Evolutionary conservation across 163 green algal species (phyloP).

Genomic region (Chlorella variabilis): DNA sequence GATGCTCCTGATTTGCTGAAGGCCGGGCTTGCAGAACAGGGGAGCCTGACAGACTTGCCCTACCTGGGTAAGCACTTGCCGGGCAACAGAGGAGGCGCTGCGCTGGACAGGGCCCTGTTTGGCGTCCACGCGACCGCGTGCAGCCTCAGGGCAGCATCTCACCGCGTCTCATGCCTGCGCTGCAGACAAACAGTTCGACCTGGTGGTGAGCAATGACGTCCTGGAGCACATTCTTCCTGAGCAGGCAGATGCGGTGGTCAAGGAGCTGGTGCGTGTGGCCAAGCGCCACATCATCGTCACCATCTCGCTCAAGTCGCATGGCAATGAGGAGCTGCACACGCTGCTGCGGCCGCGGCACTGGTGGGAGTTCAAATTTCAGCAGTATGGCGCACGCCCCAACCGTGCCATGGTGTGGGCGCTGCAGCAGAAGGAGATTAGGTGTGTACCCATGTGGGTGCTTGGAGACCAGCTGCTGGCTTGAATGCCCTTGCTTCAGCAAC

Average conservation of each 20-base stretch:
- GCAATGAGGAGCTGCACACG: slow-evolving; percentile 10
- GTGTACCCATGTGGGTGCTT: too few relatives aligned
- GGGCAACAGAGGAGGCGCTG: too few relatives aligned
- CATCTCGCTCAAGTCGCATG: slow-evolving; percentile 24
- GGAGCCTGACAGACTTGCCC: slow-evolving; percentile 13
- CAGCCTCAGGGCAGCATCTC: too few relatives aligned
- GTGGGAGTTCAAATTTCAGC: slow-evolving; percentile 18
- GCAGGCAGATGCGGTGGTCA: slow-evolving; percentile 9
- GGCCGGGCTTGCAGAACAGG: slow-evolving; percentile 10
- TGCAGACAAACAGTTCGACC: slow-evolving; percentile 23
- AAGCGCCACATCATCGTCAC: slow-evolving; percentile 10
- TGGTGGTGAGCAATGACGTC: slow-evolving; percentile 9
- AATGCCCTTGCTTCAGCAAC: background rate
- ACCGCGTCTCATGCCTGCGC: too few relatives aligned
- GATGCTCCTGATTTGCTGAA: slow-evolving; percentile 17
- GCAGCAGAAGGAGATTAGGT: slow-evolving; percentile 24
- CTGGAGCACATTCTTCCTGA: slow-evolving; percentile 23
- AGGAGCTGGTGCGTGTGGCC: slow-evolving; percentile 21
- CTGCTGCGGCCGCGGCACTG: slow-evolving; percentile 25
- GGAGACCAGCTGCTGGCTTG: too few relatives aligned
- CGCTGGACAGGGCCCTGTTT: too few relatives aligned
- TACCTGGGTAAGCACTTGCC: background rate
- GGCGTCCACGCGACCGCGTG: too few relatives aligned
- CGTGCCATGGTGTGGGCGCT: slow-evolving; percentile 14
- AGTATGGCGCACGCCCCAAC: slow-evolving; percentile 5